Conservation (phyloP, 192 early-diverging fungal species). For the Dispira simplex region DNA sequence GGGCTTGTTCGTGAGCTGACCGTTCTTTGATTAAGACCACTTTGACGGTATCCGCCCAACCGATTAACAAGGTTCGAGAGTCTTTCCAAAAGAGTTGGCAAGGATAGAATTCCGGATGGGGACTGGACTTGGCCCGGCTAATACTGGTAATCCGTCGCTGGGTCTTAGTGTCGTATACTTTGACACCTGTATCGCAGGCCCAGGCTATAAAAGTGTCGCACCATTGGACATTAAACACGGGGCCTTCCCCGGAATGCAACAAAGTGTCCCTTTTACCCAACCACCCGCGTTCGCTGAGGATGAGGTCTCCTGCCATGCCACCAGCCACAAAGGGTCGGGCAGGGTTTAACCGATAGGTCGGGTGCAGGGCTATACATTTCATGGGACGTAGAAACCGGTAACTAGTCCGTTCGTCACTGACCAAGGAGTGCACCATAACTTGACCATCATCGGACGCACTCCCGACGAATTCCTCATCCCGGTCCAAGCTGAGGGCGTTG, state of each 20-base stretch:
- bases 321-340: constrained; percentile 76
- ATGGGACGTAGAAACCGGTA: constrained; percentile 80
- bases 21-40: constrained; percentile 56
- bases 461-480: constrained; percentile 74
- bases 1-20: constrained; percentile 14
- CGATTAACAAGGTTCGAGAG: constrained; percentile 63
- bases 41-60: constrained; percentile 91
- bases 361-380: constrained; percentile 80
- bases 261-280: constrained; percentile 65
- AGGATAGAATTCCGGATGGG: constrained; percentile 67
- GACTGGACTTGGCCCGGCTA: constrained; percentile 58
- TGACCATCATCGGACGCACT: constrained; percentile 89
- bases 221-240: constrained; percentile 81
- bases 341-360: constrained; percentile 57
- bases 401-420: constrained; percentile 44
- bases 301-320: constrained; percentile 76
- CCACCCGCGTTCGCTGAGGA: constrained; percentile 77
- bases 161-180: constrained; percentile 62
- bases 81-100: constrained; percentile 80
- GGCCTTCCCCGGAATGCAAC: constrained; percentile 78
- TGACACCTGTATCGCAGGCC: constrained; percentile 83
- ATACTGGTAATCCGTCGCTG: constrained; percentile 71
- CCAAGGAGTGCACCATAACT: constrained; percentile 74
- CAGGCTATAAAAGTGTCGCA: constrained; percentile 72
- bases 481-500: constrained; percentile 75